A percentile compares a stretch with the other conserved stretches of the same genome.
These are phyloP conservation scores for Monosporascus sp. DNA, from an alignment of 2,329 filamentous ascomycete genomes.

Conservation along the genomic window DNA sequence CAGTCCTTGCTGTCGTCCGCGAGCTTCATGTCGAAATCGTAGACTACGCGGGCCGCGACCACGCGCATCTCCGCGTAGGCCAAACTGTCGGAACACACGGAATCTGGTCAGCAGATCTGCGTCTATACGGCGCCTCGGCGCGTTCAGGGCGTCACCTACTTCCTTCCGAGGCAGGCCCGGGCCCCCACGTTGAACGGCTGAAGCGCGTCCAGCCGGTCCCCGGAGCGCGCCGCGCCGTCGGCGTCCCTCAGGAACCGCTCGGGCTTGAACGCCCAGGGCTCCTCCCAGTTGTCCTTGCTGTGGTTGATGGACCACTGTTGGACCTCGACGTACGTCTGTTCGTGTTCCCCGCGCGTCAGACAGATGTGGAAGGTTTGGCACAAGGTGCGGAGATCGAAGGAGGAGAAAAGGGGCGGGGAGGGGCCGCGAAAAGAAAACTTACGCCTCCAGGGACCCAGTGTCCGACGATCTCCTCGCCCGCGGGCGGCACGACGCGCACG, in stretches of 20 bases:
- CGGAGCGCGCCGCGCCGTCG: slow-evolving; percentile 22
- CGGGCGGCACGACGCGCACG: slow-evolving; percentile 15
- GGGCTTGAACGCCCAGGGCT: slow-evolving; percentile 33
- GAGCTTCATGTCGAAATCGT: slow-evolving; percentile 39
- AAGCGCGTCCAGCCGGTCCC: slow-evolving; percentile 24
- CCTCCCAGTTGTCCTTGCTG: slow-evolving; percentile 31
- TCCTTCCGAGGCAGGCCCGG: slow-evolving; percentile 34
- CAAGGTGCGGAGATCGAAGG: neutral
- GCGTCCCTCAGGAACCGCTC: slow-evolving; percentile 30
- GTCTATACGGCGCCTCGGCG: neutral
- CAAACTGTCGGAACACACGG: slow-evolving; percentile 20
- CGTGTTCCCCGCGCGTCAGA: neutral
- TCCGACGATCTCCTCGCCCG: slow-evolving; percentile 18
- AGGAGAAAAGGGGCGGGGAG: neutral
- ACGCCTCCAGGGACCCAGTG: slow-evolving; percentile 22
- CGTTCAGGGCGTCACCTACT: slow-evolving; percentile 21
- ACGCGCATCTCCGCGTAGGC: slow-evolving; percentile 45
- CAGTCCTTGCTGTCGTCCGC: slow-evolving; percentile 27
- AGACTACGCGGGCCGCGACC: slow-evolving; percentile 38
- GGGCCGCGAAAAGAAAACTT: slow-evolving; percentile 3
- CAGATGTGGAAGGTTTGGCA: neutral
- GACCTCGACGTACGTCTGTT: slow-evolving; percentile 30
- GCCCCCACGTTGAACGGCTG: slow-evolving; percentile 33
- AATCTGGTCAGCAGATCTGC: neutral
- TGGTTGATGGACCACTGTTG: slow-evolving; percentile 33